Base-by-base conservation (phyloP, 129 eudicot species). In the Pseudognaphalium luteoalbum region DNA sequence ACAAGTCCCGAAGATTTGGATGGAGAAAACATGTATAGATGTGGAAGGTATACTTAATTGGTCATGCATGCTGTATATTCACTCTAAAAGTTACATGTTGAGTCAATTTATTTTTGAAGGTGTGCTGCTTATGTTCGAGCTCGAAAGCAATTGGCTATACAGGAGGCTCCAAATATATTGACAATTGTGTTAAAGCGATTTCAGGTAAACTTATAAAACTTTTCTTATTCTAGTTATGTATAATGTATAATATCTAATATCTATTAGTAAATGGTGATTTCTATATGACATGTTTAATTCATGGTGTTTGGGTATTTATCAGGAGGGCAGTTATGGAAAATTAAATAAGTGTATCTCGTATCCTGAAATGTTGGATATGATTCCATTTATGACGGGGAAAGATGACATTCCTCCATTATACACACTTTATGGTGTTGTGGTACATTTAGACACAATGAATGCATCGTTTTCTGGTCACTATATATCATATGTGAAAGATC, bases 401-500 rank as follows among this genome's bases (percentile, higher is more conserved):
- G 86, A 87, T 60, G 97, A 93, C 57, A 70, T 85, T 22, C 97
- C 98, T 82, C 98, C 98, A 28, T 87, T 91, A 16, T 93, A 93
- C 86, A 81, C 87, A 89, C 98, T 93, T 59, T 93, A 93, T 73
- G 98, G 86, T 34, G 93, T 91, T 56, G 97, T 93, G 22, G 97
- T 93, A 78, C 98, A 93, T 51, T 79, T 90, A 66, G 98, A 93
- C 85, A 88, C 87, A 7, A 80, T 87, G 64, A 93, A 91, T 83
- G 97, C 97, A 74, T 90, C 98, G 25, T 93, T 93, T 86, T 90
- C 98, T 20, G 98, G 98, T 64, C 98, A 93, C 69, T 93, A 93
- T 72, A 78, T 91, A 64, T 86, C 97, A 1, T 93, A 93, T 34
- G 91, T 93, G 78, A 93, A 93, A 87, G 92, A 93, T 88, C 72